These are phyloP conservation scores for Boletus rufocinnamomeus DNA, from an alignment of 768 basidiomycete species.

Conservation along the genomic window DNA sequence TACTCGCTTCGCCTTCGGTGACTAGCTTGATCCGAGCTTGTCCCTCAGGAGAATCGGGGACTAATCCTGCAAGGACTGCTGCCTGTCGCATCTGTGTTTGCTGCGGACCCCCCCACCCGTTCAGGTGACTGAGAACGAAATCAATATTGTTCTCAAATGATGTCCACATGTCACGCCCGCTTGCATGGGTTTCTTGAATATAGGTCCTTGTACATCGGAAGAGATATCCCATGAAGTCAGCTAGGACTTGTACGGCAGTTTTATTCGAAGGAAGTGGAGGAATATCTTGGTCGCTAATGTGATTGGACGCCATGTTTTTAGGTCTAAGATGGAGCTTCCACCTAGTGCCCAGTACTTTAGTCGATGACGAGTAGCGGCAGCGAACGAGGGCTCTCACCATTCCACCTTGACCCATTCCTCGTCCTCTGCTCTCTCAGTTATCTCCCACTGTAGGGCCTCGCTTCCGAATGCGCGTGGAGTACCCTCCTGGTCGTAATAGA, in stretches of 20 bases:
- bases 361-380: neutral
- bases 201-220: slow-evolving; percentile 42
- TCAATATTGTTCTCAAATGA: slow-evolving; percentile 44
- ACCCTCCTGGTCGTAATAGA: slow-evolving; percentile 48
- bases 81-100: slow-evolving; percentile 47
- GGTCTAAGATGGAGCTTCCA: slow-evolving; percentile 40
- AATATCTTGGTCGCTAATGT: slow-evolving; percentile 36
- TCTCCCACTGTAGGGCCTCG: slow-evolving; percentile 41
- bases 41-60: too few species aligned
- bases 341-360: slow-evolving; percentile 22
- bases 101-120: slow-evolving; percentile 49
- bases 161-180: slow-evolving; percentile 42
- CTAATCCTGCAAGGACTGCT: too few species aligned
- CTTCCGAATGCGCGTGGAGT: slow-evolving; percentile 44
- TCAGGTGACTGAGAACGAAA: slow-evolving; percentile 49
- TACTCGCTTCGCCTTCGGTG: too few species aligned
- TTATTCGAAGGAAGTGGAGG: slow-evolving; percentile 46
- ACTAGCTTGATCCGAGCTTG: too few species aligned
- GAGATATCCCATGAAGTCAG: too few species aligned
- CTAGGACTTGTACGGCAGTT: slow-evolving; percentile 44
- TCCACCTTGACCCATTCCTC: slow-evolving; percentile 33
- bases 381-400: slow-evolving; percentile 27
- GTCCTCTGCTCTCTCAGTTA: slow-evolving; percentile 42
- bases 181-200: slow-evolving; percentile 47
- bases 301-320: slow-evolving; percentile 17